phyloP scores from a whole-genome alignment of 208 protist genomes.

The Trypanosoma rangeli region DNA sequence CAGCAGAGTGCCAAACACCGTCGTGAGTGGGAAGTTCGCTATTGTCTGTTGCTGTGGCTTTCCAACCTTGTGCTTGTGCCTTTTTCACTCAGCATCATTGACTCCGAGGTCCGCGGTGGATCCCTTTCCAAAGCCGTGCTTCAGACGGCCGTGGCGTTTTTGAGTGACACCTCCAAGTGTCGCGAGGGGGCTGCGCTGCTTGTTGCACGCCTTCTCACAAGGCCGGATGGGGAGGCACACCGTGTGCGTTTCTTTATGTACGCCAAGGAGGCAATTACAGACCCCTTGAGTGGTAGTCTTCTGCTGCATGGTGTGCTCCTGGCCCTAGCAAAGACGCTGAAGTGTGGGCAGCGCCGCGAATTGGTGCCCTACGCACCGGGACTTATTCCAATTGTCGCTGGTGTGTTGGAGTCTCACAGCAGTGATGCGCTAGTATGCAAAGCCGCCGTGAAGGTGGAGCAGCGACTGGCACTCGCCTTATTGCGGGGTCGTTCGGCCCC shows the following conservation, averaged over 20 bases:
- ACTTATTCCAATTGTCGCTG: slow-evolving; percentile 46
- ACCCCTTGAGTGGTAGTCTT: slow-evolving; percentile 14
- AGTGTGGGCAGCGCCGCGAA: slow-evolving; percentile 89
- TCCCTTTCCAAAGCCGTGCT: slow-evolving; percentile 80
- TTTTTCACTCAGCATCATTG: slow-evolving; percentile 94
- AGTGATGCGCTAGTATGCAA: slow-evolving; percentile 83
- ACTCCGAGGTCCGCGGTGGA: slow-evolving; percentile 46
- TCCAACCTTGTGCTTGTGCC: slow-evolving; percentile 96
- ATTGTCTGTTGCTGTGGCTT: slow-evolving; percentile 97
- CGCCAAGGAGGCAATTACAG: slow-evolving; percentile 37
- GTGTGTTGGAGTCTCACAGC: slow-evolving; percentile 28
- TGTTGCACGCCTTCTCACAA: slow-evolving; percentile 87
- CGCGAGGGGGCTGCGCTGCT: slow-evolving; percentile 92
- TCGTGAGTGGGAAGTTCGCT: slow-evolving; percentile 94
- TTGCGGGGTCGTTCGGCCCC: slow-evolving; percentile 76
- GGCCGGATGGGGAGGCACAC: slow-evolving; percentile 80
- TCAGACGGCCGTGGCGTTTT: slow-evolving; percentile 59
- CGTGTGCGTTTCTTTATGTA: slow-evolving; percentile 66
- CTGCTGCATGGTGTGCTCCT: slow-evolving; percentile 81
- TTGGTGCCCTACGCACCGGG: slow-evolving; percentile 59
- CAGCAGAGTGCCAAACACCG: slow-evolving; percentile 37
- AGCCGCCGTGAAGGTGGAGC: slow-evolving; percentile 86
- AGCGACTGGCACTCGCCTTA: slow-evolving; percentile 89
- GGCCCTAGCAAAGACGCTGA: slow-evolving; percentile 90
- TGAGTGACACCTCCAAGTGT: slow-evolving; percentile 87